Conservation (phyloP, 73 alveolate genomes). For the Paramecium sonneborni region DNA sequence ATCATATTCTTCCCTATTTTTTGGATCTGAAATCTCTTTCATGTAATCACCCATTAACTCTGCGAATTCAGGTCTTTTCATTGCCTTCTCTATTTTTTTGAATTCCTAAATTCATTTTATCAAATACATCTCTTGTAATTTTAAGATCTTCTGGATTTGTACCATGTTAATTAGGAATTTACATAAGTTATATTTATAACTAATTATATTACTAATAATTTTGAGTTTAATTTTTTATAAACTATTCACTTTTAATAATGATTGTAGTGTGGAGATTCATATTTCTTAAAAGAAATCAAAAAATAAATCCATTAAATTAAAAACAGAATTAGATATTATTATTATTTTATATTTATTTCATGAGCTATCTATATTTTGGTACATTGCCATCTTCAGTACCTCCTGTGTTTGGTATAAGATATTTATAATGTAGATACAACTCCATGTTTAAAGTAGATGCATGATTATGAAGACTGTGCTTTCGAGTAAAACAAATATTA, state of each 20-base stretch:
- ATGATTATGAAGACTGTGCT: conserved; percentile 92
- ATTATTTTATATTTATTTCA: background rate
- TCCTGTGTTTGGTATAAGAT: conserved; percentile 55
- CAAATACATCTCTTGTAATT: background rate
- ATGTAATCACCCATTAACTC: conserved; percentile 93
- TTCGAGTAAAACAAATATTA: conserved; percentile 70
- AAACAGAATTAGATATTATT: conserved; percentile 10
- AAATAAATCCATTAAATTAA: background rate
- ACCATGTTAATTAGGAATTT: conserved; percentile 49
- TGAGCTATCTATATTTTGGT: conserved; percentile 58
- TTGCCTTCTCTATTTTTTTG: conserved; percentile 85
- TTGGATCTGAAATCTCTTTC: conserved; percentile 98
- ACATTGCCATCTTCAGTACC: conserved; percentile 65
- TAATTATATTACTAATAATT: background rate
- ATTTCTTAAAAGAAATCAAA: background rate
- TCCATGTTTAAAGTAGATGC: conserved; percentile 81
- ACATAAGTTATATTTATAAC: background rate
- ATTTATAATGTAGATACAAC: conserved; percentile 51
- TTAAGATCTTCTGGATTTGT: conserved; percentile 17
- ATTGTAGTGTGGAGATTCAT: background rate
- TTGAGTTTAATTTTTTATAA: background rate
- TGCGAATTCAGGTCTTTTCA: conserved; percentile 92
- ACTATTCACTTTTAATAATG: no score
- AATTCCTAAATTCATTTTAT: conserved; percentile 61
- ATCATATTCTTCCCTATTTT: conserved; percentile 92